Conservation (phyloP, 2,329 filamentous ascomycete genomes). For the Alternaria dauci region DNA sequence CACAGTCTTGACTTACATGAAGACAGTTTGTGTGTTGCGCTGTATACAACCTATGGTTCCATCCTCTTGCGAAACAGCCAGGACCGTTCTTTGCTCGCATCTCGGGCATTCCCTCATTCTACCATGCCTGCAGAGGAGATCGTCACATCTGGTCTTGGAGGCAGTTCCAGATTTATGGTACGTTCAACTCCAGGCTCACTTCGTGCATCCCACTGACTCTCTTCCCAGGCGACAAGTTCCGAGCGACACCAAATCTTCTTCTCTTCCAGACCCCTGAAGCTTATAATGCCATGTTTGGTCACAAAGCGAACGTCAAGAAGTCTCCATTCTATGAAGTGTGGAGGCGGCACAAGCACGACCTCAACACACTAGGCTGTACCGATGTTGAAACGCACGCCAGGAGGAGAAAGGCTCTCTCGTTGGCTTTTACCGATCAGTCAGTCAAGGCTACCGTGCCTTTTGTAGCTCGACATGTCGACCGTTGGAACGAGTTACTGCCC, state of each 20-base stretch:
- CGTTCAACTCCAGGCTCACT: background rate
- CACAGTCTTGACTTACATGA: background rate
- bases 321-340: constrained; percentile 24
- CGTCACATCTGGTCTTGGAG: constrained; percentile 28
- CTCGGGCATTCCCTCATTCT: constrained; percentile 19
- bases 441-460: constrained; percentile 18
- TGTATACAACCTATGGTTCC: constrained; percentile 19
- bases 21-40: background rate
- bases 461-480: constrained; percentile 25
- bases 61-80: constrained; percentile 17
- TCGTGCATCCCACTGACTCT: background rate
- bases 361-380: constrained; percentile 17
- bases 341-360: constrained; percentile 18
- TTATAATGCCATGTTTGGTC: constrained; percentile 52
- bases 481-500: constrained; percentile 20
- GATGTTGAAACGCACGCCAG: constrained; percentile 20
- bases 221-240: constrained; percentile 11
- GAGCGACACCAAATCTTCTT: constrained; percentile 50
- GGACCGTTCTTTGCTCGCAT: constrained; percentile 17
- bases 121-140: constrained; percentile 19
- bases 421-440: constrained; percentile 27
- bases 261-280: constrained; percentile 72
- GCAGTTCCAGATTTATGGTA: constrained; percentile 17
- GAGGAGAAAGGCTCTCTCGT: constrained; percentile 22
- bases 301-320: constrained; percentile 20